phyloP scores from a whole-genome alignment of 257 asterid species.

The Linaria vulgaris region DNA sequence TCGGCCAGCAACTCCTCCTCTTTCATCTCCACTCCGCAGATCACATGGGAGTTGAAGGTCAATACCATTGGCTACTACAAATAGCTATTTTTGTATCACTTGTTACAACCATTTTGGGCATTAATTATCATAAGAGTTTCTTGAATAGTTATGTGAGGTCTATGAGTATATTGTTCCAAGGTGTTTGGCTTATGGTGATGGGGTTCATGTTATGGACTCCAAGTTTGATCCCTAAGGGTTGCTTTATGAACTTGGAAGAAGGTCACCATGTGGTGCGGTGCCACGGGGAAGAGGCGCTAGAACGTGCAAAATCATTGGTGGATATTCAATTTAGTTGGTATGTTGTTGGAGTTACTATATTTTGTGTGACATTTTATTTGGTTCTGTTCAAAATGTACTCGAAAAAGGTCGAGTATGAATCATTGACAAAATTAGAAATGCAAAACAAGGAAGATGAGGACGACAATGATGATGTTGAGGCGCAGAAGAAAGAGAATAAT shows the following conservation, averaged over 20 bases:
- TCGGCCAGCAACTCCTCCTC: conserved; percentile 69
- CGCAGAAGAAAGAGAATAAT: conserved; percentile 41
- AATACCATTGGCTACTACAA: conserved; percentile 66
- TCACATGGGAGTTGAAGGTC: conserved; percentile 95
- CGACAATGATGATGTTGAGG: conserved; percentile 53
- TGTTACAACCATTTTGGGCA: conserved; percentile 54
- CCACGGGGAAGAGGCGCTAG: conserved; percentile 52
- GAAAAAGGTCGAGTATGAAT: conserved; percentile 43
- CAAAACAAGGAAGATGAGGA: conserved; percentile 31
- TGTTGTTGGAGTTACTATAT: conserved; percentile 41
- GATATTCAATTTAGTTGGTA: conserved; percentile 81
- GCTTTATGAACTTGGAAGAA: conserved; percentile 64
- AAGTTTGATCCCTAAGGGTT: conserved; percentile 56
- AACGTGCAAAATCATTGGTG: conserved; percentile 78
- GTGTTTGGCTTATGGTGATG: conserved; percentile 83
- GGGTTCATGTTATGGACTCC: conserved; percentile 94
- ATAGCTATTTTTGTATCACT: conserved; percentile 50
- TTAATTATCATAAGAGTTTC: conserved; percentile 58
- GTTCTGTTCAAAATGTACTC: conserved; percentile 29
- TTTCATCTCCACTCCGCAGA: conserved; percentile 91
- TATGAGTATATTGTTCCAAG: conserved; percentile 63
- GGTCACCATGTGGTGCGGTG: conserved; percentile 74
- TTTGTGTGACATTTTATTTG: conserved; percentile 42
- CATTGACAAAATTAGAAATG: conserved; percentile 37
- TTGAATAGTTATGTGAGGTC: conserved; percentile 74